A percentile compares a stretch with the other conserved stretches of the same genome.
Evolutionary conservation across 805 yeast genomes (phyloP).

Genomic region (Hyphopichia homilentoma): DNA sequence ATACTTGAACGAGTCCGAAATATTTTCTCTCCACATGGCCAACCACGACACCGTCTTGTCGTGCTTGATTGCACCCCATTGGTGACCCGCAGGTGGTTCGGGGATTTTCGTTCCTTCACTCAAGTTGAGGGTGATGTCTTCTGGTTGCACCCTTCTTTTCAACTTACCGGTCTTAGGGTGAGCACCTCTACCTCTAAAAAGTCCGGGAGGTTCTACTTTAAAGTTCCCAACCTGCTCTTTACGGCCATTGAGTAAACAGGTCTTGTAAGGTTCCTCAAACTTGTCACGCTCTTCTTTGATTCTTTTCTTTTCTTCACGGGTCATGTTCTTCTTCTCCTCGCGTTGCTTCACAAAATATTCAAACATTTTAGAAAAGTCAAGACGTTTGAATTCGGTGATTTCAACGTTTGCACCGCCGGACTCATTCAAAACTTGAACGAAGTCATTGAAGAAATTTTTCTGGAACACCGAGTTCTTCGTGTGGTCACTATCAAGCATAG

Average conservation of each 20-base stretch:
- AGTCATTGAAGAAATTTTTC: conserved; percentile 82
- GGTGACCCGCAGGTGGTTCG: conserved; percentile 78
- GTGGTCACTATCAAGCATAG: conserved; percentile 84
- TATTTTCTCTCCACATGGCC: conserved; percentile 96
- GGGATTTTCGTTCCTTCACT: conserved; percentile 74
- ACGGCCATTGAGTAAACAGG: conserved; percentile 80
- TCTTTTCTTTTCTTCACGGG: conserved; percentile 71
- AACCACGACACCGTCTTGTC: conserved; percentile 93
- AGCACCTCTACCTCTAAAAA: conserved; percentile 94
- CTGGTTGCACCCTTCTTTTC: conserved; percentile 83
- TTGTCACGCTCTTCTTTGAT: conserved; percentile 70
- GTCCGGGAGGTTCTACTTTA: conserved; percentile 92
- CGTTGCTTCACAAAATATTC: conserved; percentile 66
- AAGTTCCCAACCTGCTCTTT: conserved; percentile 92
- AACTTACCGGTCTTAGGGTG: conserved; percentile 94
- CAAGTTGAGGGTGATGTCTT: conserved; percentile 81
- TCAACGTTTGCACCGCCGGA: conserved; percentile 54
- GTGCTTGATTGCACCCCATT: conserved; percentile 86
- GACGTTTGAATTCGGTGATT: conserved; percentile 55
- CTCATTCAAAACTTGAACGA: conserved; percentile 62
- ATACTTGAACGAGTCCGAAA: conserved; percentile 77
- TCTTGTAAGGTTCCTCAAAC: conserved; percentile 75
- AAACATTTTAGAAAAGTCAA: conserved; percentile 76
- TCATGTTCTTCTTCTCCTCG: conserved; percentile 66
- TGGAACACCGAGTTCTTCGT: conserved; percentile 84